Evolutionary conservation across 805 yeast genomes (phyloP), one percentile per base, ranked within the genome.

Genomic region (Starmerella potacharoeniae): DNA sequence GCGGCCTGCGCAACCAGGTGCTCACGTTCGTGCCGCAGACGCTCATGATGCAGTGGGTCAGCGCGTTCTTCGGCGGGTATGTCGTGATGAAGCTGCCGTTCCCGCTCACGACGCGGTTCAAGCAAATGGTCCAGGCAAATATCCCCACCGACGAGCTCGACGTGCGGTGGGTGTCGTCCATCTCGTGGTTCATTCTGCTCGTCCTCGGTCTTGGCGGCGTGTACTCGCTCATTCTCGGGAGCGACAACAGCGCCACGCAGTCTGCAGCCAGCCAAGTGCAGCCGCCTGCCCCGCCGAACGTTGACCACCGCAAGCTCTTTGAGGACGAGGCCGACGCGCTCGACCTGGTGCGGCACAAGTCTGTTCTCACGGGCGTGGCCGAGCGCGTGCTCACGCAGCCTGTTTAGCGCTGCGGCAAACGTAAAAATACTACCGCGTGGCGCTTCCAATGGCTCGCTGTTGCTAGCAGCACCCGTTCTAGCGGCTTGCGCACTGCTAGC

Each of bases 101-200:
- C 72, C 95, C 96, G 2, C 72, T 93, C 55, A 93, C 97, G 0
- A 75, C 82, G 35, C 82, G 90, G 57, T 93, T 93, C 74, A 93
- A 93, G 69, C 79, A 85, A 56, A 90, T 93, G 95, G 71, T 93
- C 44, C 98, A 93, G 69, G 80, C 79, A 33, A 95, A 97, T 7
- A 84, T 93, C 13, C 77, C 75, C 55, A 89, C 97, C 0, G 76
- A 83, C 1, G 95, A 91, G 64, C 73, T 93, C 55, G 93, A 90
- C 66, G 96, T 83, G 8, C 74, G 95, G 31, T 93, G 95, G 81
- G 97, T 93, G 16, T 83, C 93, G 39, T 82, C 96, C 3, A 84
- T 93, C 22, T 88, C 97, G 5, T 93, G 97, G 97, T 93, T 91
- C 68, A 86, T 93, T 68, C 85, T 91, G 53, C 86, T 88, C 54